Evolutionary conservation across 2,329 filamentous ascomycete species (phyloP), one percentile per base, ranked within the genome.

Genomic region (Aspergillus ruber): DNA sequence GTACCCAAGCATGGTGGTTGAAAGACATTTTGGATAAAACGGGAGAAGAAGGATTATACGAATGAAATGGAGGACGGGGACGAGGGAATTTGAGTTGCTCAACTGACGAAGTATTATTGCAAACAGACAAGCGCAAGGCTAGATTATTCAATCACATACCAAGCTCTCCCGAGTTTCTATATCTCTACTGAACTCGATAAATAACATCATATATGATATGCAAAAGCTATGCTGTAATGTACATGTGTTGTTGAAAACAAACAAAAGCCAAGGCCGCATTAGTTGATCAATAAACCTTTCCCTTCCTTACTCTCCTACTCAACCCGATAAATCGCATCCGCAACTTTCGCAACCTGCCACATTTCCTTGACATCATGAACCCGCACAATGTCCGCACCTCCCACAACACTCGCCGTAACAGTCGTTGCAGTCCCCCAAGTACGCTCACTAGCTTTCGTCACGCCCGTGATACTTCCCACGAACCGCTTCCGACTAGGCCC

Each of bases 361-460:
- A 97, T 97, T 73, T 93, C 87, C 47, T 75, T 70, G 12, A 90
- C 86, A 72, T 97, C 91, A 70, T 98, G 93, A 38, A 98, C 90
- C 44, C 93, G 78, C 41, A 97, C 84, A 49, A 98, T 83, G 73
- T 97, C 90, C 20, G 90, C 90, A 2, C 93, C 93, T 6, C 88
- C 88, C 51, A 85, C 82, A 25, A 98, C 79, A 41, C 90, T 88
- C 6, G 90, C 89, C 3, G 87, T 85, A 7, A 97, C 86, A 0
- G 90, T 88, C 9, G 88, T 89, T 9, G 90, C 90, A 2, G 93
- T 97, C 9, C 93, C 93, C 82, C 84, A 93, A 7, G 79, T 76
- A 52, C 91, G 79, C 57, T 90, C 80, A 51, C 75, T 77, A 0
- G 90, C 81, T 56, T 83, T 80, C 50, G 79, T 68, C 1, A 90